Conservation (phyloP, 2,329 filamentous ascomycete species). For the Pseudogymnoascus sp. region DNA sequence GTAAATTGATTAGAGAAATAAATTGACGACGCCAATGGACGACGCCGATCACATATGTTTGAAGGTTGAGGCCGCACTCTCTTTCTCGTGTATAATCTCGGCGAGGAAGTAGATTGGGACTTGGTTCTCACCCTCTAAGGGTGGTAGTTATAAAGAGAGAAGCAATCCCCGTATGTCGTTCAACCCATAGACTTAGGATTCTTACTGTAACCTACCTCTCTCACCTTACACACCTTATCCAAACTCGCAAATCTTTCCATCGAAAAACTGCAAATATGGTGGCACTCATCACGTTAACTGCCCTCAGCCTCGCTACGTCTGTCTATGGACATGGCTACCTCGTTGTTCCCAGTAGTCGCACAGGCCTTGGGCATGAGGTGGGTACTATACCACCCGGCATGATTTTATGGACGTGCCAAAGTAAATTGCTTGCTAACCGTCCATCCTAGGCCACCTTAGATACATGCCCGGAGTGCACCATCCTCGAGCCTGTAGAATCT, state of each 20-base stretch:
- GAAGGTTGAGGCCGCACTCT: too few relatives aligned
- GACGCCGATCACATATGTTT: background rate
- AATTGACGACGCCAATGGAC: background rate
- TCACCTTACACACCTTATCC: background rate
- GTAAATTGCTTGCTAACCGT: background rate
- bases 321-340: conserved; percentile 39
- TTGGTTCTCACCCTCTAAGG: too few relatives aligned
- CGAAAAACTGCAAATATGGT: background rate
- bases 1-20: background rate
- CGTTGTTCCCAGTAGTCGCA: conserved; percentile 36
- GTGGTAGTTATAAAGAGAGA: conserved; percentile 4
- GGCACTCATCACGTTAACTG: background rate
- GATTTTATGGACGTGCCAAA: background rate
- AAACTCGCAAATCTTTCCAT: background rate
- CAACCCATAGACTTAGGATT: background rate
- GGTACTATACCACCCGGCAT: conserved; percentile 10
- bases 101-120: too few relatives aligned
- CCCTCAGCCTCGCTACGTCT: conserved; percentile 2
- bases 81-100: too few relatives aligned
- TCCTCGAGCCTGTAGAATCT: conserved; percentile 42
- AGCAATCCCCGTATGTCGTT: background rate
- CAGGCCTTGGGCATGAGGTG: conserved; percentile 37
- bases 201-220: background rate
- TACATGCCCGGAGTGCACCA: conserved; percentile 45
- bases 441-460: conserved; percentile 36